Percentiles rank a stretch among this genome's conserved stretches.
These are phyloP conservation scores for Neurospora sublineolata DNA, from an alignment of 495 filamentous ascomycete species.

Conservation along the genomic window DNA sequence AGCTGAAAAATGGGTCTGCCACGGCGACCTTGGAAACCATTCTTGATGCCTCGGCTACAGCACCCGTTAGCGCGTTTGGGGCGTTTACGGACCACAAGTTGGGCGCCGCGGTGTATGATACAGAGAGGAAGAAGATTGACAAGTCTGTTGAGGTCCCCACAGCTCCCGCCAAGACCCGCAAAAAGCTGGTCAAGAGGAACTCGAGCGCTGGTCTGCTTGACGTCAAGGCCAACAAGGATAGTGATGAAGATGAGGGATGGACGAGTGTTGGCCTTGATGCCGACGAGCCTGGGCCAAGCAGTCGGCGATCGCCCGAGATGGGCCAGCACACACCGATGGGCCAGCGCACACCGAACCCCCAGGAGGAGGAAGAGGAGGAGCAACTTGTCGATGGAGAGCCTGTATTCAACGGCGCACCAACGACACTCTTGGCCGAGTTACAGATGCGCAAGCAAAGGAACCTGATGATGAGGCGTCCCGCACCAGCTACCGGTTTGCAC, in stretches of 20 bases:
- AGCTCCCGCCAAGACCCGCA: conserved; percentile 6
- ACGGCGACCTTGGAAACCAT: conserved; percentile 87
- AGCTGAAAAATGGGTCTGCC: conserved; percentile 69
- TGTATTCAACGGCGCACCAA: conserved; percentile 58
- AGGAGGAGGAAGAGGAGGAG: conserved; percentile 19
- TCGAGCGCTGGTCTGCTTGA: conserved; percentile 9
- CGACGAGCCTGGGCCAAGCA: not conserved
- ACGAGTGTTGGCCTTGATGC: conserved; percentile 4
- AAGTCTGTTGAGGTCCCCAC: conserved; percentile 8
- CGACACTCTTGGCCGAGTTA: conserved; percentile 84
- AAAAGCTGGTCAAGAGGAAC: conserved; percentile 14
- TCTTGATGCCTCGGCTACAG: conserved; percentile 82
- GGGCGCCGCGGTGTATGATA: conserved; percentile 53
- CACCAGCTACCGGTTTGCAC: conserved; percentile 59
- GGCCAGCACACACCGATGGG: conserved; percentile 1
- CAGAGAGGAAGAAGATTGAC: conserved; percentile 31
- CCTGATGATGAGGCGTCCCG: conserved; percentile 60
- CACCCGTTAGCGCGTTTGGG: conserved; percentile 84
- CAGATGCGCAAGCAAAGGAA: conserved; percentile 79
- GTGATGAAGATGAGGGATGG: conserved; percentile 10
- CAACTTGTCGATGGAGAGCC: conserved; percentile 30
- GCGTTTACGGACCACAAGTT: conserved; percentile 87
- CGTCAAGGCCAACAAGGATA: conserved; percentile 2
- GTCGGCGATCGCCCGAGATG: not conserved
- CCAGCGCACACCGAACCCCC: conserved; percentile 12